Percentiles rank a stretch among this genome's conserved stretches.
Evolutionary conservation across 306 rosid genomes (phyloP).

Genomic region (Prunus mume): DNA sequence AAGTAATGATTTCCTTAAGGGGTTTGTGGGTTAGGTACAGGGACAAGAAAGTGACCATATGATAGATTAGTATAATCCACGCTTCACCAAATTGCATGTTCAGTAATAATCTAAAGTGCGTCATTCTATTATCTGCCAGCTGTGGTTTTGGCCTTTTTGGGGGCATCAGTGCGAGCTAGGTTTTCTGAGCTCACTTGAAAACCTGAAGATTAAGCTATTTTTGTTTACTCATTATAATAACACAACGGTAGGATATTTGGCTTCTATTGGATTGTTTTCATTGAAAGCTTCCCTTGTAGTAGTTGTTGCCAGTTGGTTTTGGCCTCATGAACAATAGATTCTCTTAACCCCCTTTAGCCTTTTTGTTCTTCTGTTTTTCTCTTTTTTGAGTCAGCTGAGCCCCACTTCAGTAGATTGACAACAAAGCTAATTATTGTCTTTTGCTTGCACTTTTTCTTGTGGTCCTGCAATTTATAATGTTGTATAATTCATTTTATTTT

Average conservation of each 20-base stretch:
- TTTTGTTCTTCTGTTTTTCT: neutral
- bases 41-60: neutral
- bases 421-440: neutral
- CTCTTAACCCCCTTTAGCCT: neutral
- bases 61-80: neutral
- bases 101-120: neutral
- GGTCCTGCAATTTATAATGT: constrained; percentile 4
- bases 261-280: neutral
- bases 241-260: neutral
- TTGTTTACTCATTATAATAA: neutral
- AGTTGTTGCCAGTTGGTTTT: constrained; percentile 15
- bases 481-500: neutral
- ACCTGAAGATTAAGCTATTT: neutral
- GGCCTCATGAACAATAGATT: constrained; percentile 4
- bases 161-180: neutral
- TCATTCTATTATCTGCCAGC: neutral
- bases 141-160: neutral
- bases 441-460: neutral
- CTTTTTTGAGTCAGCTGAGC: neutral
- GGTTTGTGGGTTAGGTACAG: neutral
- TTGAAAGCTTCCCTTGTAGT: neutral
- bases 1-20: neutral
- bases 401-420: neutral
- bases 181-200: neutral
- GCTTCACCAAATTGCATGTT: constrained; percentile 1